These are phyloP conservation scores for Syzygium aqueum DNA, from an alignment of 345 rosid genomes.

Conservation along the genomic window DNA sequence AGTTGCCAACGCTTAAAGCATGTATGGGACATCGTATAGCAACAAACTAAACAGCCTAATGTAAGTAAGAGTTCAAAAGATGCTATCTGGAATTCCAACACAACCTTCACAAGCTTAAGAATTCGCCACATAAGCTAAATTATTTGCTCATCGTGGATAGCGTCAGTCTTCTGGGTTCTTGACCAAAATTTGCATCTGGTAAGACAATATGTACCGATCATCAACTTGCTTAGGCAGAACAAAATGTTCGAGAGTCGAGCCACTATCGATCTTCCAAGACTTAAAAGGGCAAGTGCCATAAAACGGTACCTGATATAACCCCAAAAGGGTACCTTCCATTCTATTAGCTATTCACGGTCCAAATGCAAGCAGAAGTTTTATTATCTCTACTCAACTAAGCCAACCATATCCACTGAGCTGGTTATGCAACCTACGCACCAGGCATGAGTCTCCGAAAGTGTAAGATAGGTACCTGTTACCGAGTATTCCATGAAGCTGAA, in stretches of 20 bases:
- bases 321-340: background rate
- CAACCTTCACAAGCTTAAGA: background rate
- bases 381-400: background rate
- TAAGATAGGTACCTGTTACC: constrained; percentile 61
- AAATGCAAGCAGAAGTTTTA: background rate
- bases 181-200: background rate
- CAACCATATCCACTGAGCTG: background rate
- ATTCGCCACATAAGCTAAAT: background rate
- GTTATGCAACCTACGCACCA: background rate
- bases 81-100: background rate
- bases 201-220: background rate
- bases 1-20: background rate
- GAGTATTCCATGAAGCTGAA: constrained; percentile 91
- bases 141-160: background rate
- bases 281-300: background rate
- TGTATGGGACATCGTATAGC: background rate
- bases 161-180: background rate
- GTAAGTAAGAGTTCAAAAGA: background rate
- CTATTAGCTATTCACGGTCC: background rate
- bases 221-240: background rate
- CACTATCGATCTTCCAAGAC: background rate
- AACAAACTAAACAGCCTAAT: background rate
- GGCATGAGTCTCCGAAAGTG: background rate
- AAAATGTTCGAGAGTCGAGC: background rate
- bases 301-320: background rate